These are phyloP conservation scores for Geum urbanum DNA, from an alignment of 306 rosid genomes.

Conservation along the genomic window DNA sequence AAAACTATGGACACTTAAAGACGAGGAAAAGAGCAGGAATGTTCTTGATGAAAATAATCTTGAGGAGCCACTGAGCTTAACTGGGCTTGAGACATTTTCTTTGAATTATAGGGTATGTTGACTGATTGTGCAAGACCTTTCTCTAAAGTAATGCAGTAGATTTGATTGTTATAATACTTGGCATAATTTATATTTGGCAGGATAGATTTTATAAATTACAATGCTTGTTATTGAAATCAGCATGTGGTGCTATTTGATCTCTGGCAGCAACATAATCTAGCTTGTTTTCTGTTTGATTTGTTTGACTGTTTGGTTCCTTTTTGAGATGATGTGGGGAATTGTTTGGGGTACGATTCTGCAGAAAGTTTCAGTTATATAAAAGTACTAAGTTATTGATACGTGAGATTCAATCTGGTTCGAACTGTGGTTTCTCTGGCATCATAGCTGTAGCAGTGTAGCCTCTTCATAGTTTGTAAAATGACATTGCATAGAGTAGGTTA, in stretches of 20 bases:
- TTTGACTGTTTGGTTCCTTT: conserved; percentile 15
- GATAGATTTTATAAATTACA: not conserved
- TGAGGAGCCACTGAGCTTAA: conserved; percentile 71
- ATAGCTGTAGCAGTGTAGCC: too few relatives aligned
- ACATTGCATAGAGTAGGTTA: too few relatives aligned
- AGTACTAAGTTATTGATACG: too few relatives aligned
- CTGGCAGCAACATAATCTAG: not conserved
- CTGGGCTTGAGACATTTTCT: conserved; percentile 84
- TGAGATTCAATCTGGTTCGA: too few relatives aligned
- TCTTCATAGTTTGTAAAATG: too few relatives aligned
- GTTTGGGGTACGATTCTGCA: too few relatives aligned
- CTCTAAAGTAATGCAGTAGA: not conserved
- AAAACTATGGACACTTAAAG: conserved; percentile 64
- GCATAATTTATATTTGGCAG: not conserved
- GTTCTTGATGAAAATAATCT: conserved; percentile 40
- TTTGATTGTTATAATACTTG: conserved; percentile 4
- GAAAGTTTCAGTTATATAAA: too few relatives aligned
- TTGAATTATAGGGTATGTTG: conserved; percentile 77
- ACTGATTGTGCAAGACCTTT: not conserved
- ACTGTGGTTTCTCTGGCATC: too few relatives aligned
- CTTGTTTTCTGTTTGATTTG: not conserved
- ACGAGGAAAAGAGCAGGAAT: conserved; percentile 43
- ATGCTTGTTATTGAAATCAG: not conserved
- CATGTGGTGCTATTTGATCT: not conserved
- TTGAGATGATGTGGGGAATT: too few relatives aligned